Conservation (phyloP, 805 yeast genomes). For the Teunomyces gatunensis region DNA sequence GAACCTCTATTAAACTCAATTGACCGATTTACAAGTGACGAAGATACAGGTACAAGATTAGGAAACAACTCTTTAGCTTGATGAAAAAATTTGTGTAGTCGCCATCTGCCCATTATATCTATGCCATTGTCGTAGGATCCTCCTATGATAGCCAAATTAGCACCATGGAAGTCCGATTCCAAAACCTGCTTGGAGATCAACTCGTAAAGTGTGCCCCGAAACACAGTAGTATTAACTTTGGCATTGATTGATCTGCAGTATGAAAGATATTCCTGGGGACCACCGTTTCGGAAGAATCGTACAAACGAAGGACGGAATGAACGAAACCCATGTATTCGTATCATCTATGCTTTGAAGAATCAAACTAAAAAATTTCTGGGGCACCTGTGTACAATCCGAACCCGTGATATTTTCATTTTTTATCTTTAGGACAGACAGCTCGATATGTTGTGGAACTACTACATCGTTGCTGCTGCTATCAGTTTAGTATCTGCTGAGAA, state of each 20-base stretch:
- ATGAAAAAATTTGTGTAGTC: slow-evolving; percentile 23
- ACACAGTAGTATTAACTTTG: slow-evolving; percentile 39
- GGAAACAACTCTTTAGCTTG: slow-evolving; percentile 2
- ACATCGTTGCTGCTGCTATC: not conserved
- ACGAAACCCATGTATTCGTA: not conserved
- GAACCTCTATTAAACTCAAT: slow-evolving; percentile 12
- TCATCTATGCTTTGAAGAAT: not conserved
- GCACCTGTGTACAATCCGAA: not conserved
- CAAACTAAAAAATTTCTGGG: not conserved
- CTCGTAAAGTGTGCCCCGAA: slow-evolving; percentile 57
- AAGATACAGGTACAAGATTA: slow-evolving; percentile 2
- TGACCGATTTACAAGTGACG: slow-evolving; percentile 16
- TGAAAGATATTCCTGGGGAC: slow-evolving; percentile 24
- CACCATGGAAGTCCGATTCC: slow-evolving; percentile 34
- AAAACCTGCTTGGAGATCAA: slow-evolving; percentile 41
- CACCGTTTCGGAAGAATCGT: not conserved
- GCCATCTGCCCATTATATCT: slow-evolving; percentile 55
- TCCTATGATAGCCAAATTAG: slow-evolving; percentile 44
- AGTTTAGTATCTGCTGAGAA: not conserved
- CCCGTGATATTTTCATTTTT: too few relatives aligned
- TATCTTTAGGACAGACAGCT: too few relatives aligned
- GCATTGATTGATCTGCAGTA: slow-evolving; percentile 23
- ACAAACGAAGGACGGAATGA: not conserved
- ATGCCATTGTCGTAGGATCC: slow-evolving; percentile 58
- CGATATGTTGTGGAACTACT: slow-evolving; percentile 1